These are phyloP conservation scores for Vitis hybrid DNA, from an alignment of 177 flowering plant species.

Conservation along the genomic window DNA sequence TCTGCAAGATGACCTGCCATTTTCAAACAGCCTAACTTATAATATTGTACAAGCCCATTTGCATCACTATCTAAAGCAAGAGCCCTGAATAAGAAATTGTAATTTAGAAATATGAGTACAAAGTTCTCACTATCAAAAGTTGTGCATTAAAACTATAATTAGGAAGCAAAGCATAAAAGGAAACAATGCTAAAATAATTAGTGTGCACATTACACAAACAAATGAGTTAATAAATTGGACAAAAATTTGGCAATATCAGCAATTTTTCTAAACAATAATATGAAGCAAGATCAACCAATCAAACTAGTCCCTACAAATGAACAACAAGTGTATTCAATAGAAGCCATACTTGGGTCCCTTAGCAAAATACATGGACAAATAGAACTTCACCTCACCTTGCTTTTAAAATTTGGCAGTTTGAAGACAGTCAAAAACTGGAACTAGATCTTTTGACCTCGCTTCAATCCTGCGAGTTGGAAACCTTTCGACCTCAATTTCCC, in stretches of 20 bases:
- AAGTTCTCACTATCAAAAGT: not conserved
- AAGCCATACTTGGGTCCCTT: not conserved
- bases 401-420: conserved; percentile 22
- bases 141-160: no score
- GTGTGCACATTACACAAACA: no score
- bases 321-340: no score
- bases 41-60: conserved; percentile 28
- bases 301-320: not conserved
- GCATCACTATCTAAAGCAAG: conserved; percentile 27
- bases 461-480: conserved; percentile 42
- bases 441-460: conserved; percentile 55
- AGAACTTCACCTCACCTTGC: conserved; percentile 6
- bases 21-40: conserved; percentile 39
- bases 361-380: not conserved
- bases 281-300: not conserved
- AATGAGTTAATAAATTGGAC: no score
- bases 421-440: conserved; percentile 59
- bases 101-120: not conserved
- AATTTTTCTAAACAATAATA: no score
- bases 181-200: no score
- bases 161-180: not conserved
- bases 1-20: conserved; percentile 28
- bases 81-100: conserved; percentile 26
- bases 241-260: no score
- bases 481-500: conserved; percentile 69